Conservation (phyloP, 2,329 filamentous ascomycete species). For the Xylaria sp. region DNA sequence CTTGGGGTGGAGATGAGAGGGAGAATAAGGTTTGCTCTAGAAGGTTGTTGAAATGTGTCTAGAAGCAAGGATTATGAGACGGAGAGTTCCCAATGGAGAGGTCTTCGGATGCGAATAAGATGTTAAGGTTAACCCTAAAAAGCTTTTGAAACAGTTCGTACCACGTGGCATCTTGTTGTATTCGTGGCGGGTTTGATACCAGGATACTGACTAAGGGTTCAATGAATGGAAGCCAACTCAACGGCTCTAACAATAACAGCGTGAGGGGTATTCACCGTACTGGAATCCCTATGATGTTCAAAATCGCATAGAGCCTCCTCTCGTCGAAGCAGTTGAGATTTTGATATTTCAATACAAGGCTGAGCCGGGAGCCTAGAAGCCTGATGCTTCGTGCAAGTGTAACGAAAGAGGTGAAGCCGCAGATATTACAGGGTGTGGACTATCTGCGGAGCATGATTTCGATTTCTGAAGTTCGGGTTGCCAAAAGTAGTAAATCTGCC, state of each 20-base stretch:
- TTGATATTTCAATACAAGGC: not conserved
- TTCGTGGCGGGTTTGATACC: not conserved
- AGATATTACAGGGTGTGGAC: not conserved
- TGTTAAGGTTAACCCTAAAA: not conserved
- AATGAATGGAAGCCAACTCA: not conserved
- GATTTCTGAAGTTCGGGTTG: slow-evolving; percentile 2
- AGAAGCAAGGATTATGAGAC: not conserved
- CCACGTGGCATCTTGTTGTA: not conserved
- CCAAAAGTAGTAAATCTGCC: slow-evolving; percentile 7
- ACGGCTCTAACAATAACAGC: not conserved
- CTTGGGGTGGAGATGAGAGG: not conserved
- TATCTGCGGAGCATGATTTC: not conserved
- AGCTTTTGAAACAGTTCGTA: slow-evolving; percentile 4
- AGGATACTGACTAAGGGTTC: not conserved
- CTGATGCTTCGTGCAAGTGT: not conserved
- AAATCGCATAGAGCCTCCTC: not conserved
- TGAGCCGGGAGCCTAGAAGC: not conserved
- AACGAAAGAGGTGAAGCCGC: not conserved
- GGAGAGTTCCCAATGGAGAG: not conserved
- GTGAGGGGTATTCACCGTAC: not conserved
- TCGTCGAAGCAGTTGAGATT: not conserved
- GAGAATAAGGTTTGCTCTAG: slow-evolving; percentile 6
- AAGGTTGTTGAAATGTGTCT: not conserved
- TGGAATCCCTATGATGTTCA: not conserved
- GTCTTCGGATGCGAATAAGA: not conserved